These are phyloP conservation scores for Immersiporthe knoxdaviesiana DNA, from an alignment of 2,329 filamentous ascomycete genomes.

Conservation along the genomic window DNA sequence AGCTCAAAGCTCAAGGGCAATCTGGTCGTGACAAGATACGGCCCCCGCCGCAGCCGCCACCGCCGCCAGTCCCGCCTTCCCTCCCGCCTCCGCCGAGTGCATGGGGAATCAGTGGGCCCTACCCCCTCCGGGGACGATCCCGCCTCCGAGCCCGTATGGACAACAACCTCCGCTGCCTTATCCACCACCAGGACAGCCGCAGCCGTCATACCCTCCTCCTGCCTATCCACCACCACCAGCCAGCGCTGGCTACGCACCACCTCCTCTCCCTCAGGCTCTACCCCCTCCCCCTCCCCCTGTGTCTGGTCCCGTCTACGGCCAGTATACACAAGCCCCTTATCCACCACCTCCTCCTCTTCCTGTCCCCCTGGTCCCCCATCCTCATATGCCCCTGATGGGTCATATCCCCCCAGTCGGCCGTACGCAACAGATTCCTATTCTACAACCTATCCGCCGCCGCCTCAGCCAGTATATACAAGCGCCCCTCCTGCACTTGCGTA, in stretches of 20 bases:
- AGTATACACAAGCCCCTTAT: constrained; percentile 23
- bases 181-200: constrained; percentile 26
- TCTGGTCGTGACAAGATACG: constrained; percentile 44
- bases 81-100: constrained; percentile 28
- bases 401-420: constrained; percentile 19
- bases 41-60: constrained; percentile 34
- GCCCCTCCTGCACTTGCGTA: constrained; percentile 25
- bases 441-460: constrained; percentile 21
- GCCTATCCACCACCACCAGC: constrained; percentile 23
- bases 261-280: constrained; percentile 13
- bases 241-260: constrained; percentile 25
- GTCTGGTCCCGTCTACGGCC: constrained; percentile 23
- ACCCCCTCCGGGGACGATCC: constrained; percentile 31
- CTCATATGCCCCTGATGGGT: constrained; percentile 21
- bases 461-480: constrained; percentile 16
- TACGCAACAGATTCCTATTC: constrained; percentile 24
- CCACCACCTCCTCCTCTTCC: constrained; percentile 25
- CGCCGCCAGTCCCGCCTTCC: constrained; percentile 25
- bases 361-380: constrained; percentile 25
- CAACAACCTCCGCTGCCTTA: constrained; percentile 23
- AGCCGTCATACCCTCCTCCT: constrained; percentile 31
- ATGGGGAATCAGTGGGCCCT: constrained; percentile 31
- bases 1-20: constrained; percentile 42
- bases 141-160: constrained; percentile 32
- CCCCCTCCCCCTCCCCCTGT: constrained; percentile 15